These are phyloP conservation scores for Saturnispora besseyi DNA, from an alignment of 805 yeast species.

Conservation along the genomic window DNA sequence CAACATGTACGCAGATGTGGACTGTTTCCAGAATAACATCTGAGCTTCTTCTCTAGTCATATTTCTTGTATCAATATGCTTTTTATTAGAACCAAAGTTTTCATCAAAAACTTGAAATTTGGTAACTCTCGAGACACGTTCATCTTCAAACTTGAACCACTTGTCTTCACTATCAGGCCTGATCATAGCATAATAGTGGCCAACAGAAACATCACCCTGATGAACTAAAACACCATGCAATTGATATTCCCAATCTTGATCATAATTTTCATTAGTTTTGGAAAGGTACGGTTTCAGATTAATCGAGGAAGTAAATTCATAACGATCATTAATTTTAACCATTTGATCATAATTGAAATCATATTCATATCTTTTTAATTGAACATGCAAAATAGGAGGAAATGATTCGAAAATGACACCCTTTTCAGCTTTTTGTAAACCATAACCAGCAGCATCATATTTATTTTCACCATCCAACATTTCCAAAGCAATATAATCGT, in stretches of 20 bases:
- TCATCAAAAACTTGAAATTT: slow-evolving; percentile 80
- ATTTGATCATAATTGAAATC: slow-evolving; percentile 83
- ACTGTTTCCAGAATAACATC: slow-evolving; percentile 60
- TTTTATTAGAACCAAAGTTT: slow-evolving; percentile 75
- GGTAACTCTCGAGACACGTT: slow-evolving; percentile 82
- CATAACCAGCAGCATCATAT: slow-evolving; percentile 83
- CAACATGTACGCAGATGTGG: slow-evolving; percentile 94
- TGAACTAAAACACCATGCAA: slow-evolving; percentile 94
- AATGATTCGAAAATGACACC: slow-evolving; percentile 88
- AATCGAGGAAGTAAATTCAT: slow-evolving; percentile 77
- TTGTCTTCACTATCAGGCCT: slow-evolving; percentile 61
- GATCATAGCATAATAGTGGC: slow-evolving; percentile 92
- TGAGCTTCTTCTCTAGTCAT: slow-evolving; percentile 54
- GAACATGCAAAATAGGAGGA: slow-evolving; percentile 90
- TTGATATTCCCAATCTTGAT: slow-evolving; percentile 66
- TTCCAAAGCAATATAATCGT: slow-evolving; percentile 82
- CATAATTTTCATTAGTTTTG: slow-evolving; percentile 35
- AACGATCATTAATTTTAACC: slow-evolving; percentile 85
- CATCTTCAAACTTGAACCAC: slow-evolving; percentile 91
- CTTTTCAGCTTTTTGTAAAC: slow-evolving; percentile 91
- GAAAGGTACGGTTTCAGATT: slow-evolving; percentile 77
- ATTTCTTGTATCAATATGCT: slow-evolving; percentile 39
- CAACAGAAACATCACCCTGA: slow-evolving; percentile 90
- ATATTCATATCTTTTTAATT: slow-evolving; percentile 88
- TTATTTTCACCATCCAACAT: slow-evolving; percentile 90